Evolutionary conservation across 202 grass and related monocot genomes (phyloP).

Genomic region (Setaria italica): DNA sequence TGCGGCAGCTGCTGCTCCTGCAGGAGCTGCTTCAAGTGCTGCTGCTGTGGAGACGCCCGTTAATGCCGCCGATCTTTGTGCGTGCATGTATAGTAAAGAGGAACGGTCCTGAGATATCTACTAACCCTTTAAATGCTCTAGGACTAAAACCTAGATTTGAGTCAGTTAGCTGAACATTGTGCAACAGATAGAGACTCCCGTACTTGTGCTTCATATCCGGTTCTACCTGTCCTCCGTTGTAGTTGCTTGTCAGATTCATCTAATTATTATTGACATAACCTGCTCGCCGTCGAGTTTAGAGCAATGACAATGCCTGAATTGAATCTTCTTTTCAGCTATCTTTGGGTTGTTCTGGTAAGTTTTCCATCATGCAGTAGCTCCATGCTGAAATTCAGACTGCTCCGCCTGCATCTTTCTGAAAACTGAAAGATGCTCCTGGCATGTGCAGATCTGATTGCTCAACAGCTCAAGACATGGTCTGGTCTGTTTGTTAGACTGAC

Average conservation of each 20-base stretch:
- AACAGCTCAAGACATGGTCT: background rate
- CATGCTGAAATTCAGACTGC: background rate
- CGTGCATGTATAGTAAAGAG: slow-evolving; percentile 48
- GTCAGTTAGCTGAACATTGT: slow-evolving; percentile 43
- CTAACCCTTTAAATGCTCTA: slow-evolving; percentile 57
- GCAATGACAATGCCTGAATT: slow-evolving; percentile 22
- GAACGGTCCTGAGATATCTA: slow-evolving; percentile 52
- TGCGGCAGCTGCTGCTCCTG: slow-evolving; percentile 25
- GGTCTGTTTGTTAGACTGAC: background rate
- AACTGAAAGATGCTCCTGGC: slow-evolving; percentile 10
- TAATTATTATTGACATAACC: slow-evolving; percentile 42
- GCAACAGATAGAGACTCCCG: slow-evolving; percentile 35
- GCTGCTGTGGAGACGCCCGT: slow-evolving; percentile 36
- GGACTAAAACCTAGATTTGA: slow-evolving; percentile 47
- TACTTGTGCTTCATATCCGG: background rate
- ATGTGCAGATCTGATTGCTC: slow-evolving; percentile 14
- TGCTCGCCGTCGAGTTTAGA: slow-evolving; percentile 33
- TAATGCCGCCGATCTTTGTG: slow-evolving; percentile 9
- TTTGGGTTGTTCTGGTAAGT: slow-evolving; percentile 10
- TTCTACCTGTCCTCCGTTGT: slow-evolving; percentile 17
- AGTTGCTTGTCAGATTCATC: slow-evolving; percentile 35
- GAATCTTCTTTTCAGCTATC: background rate
- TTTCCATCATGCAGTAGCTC: background rate
- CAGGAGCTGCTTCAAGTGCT: slow-evolving; percentile 52
- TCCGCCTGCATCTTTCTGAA: background rate